These are phyloP conservation scores for Hippophae rhamnoides DNA, from an alignment of 306 rosid genomes.

Conservation along the genomic window DNA sequence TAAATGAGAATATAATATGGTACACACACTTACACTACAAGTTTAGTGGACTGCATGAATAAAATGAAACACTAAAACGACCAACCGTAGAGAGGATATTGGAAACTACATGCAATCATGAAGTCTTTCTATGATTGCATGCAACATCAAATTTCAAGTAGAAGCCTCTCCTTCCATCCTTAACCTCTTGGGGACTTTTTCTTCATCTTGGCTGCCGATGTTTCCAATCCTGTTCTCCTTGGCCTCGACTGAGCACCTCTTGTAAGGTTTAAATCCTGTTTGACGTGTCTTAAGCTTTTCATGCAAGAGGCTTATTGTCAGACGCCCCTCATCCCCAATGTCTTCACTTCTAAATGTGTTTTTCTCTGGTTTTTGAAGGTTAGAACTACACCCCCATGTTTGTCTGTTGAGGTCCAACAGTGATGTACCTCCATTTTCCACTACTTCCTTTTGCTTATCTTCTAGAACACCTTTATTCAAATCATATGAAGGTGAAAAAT, in stretches of 20 bases:
- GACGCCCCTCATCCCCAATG: conserved; percentile 36
- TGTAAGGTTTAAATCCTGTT: conserved; percentile 92
- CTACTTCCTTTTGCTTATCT: conserved; percentile 24
- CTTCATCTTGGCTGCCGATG: conserved; percentile 49
- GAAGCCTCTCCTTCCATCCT: conserved; percentile 60
- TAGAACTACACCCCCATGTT: conserved; percentile 25
- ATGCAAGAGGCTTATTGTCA: conserved; percentile 58
- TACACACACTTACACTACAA: too few species aligned
- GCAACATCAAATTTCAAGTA: conserved; percentile 38
- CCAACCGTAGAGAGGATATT: conserved; percentile 1
- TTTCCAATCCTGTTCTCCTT: conserved; percentile 44
- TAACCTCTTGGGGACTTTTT: conserved; percentile 58
- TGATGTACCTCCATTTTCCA: conserved; percentile 16
- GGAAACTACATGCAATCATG: conserved; percentile 27
- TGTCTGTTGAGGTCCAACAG: conserved; percentile 30
- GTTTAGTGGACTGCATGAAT: too few species aligned
- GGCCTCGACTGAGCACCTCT: conserved; percentile 76
- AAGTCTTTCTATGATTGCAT: conserved; percentile 43
- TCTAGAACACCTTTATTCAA: conserved; percentile 13
- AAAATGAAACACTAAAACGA: too few species aligned
- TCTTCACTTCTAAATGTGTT: conserved; percentile 24
- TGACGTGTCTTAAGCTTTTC: conserved; percentile 55
- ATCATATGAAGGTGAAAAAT: conserved; percentile 63
- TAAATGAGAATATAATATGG: too few species aligned
- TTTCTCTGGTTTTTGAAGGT: conserved; percentile 25